Conservation (phyloP, 2,329 filamentous ascomycete genomes). For the Beauveria sp. region DNA sequence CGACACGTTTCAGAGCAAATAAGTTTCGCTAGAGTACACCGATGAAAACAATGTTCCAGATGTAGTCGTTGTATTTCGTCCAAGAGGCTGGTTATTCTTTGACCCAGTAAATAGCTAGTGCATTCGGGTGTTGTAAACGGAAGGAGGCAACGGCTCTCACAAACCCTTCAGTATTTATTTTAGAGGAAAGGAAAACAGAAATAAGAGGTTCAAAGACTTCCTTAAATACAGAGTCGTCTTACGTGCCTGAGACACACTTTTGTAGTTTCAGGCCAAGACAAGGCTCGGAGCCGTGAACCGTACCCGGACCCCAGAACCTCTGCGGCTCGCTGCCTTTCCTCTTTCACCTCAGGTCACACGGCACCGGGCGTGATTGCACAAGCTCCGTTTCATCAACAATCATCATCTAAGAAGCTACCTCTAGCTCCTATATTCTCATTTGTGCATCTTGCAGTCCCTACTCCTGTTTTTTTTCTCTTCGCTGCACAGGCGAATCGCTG, state of each 20-base stretch:
- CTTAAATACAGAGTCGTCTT: neutral
- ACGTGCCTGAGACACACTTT: neutral
- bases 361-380: neutral
- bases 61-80: too few species aligned
- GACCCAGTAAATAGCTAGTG: too few species aligned
- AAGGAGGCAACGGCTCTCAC: neutral
- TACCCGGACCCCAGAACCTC: neutral
- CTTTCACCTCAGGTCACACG: neutral
- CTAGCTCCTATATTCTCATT: neutral
- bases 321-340: neutral
- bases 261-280: neutral
- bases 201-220: too few species aligned
- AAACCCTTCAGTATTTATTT: neutral
- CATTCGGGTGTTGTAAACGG: too few species aligned
- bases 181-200: too few species aligned
- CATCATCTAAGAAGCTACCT: neutral
- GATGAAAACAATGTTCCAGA: too few species aligned
- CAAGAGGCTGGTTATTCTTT: too few species aligned
- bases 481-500: neutral
- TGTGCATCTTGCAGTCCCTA: neutral
- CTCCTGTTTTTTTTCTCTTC: neutral
- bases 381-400: neutral
- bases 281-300: neutral
- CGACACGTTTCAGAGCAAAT: slow-evolving; percentile 26
- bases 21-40: neutral